Conservation (phyloP, 202 grass and related monocot genomes). For the Saccharum hybrid region DNA sequence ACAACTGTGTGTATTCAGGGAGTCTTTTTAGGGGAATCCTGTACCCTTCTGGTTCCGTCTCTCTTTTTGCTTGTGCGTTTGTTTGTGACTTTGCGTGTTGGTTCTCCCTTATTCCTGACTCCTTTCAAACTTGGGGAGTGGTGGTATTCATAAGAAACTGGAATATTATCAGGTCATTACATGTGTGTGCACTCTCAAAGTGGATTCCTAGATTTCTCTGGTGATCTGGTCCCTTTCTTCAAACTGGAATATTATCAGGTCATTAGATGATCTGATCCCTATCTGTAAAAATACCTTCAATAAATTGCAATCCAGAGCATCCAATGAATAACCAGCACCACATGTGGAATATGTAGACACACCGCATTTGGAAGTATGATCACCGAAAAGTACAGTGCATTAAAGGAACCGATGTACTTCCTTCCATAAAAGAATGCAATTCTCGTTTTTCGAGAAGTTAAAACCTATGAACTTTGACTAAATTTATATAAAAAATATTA, state of each 20-base stretch:
- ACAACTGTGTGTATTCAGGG: conserved; percentile 17
- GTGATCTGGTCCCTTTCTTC: neutral
- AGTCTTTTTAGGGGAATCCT: conserved; percentile 49
- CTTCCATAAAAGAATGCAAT: no score
- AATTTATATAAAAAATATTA: no score
- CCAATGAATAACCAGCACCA: neutral
- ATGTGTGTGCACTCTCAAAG: conserved; percentile 19
- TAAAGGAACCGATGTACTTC: conserved; percentile 2
- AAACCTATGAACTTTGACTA: no score
- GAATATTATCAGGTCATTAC: conserved; percentile 20
- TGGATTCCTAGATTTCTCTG: neutral
- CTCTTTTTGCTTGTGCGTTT: conserved; percentile 37
- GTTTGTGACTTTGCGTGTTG: neutral
- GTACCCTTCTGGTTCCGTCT: conserved; percentile 48
- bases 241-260: neutral
- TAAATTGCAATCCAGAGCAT: conserved; percentile 31
- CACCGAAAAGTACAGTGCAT: conserved; percentile 1
- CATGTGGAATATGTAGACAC: neutral
- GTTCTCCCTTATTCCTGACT: conserved; percentile 39
- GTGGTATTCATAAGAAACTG: conserved; percentile 1
- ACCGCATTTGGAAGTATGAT: neutral
- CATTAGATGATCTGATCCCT: conserved; percentile 1
- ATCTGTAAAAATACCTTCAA: neutral
- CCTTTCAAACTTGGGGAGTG: conserved; percentile 32
- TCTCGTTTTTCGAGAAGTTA: no score